Percentiles rank a stretch among this genome's conserved stretches.
Conservation (phyloP, 2,329 filamentous ascomycete species). For the Paecilomyces formosus region DNA sequence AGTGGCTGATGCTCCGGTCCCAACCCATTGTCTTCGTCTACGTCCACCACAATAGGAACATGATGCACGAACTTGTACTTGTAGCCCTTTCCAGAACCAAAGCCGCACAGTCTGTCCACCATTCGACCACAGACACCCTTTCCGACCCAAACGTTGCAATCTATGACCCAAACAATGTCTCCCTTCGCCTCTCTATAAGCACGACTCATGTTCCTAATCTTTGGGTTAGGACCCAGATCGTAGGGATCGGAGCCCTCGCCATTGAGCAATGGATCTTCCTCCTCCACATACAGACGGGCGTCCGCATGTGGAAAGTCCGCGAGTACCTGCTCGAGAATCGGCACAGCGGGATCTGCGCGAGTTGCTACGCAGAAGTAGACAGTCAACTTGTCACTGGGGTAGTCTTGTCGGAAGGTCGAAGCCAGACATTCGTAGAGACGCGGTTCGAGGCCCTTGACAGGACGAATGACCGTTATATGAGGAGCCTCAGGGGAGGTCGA, state of each 20-base stretch:
- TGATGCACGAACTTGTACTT: slow-evolving; percentile 91
- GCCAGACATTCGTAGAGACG: slow-evolving; percentile 87
- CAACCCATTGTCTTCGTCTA: slow-evolving; percentile 27
- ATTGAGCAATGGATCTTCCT: slow-evolving; percentile 66
- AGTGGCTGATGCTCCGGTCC: slow-evolving; percentile 19
- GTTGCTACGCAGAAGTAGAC: slow-evolving; percentile 77
- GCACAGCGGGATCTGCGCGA: slow-evolving; percentile 66
- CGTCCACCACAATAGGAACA: slow-evolving; percentile 81
- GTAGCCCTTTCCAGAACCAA: slow-evolving; percentile 36
- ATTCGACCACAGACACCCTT: slow-evolving; percentile 74
- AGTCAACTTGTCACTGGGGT: slow-evolving; percentile 67
- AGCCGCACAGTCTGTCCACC: slow-evolving; percentile 79
- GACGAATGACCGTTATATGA: slow-evolving; percentile 83
- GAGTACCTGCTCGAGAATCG: slow-evolving; percentile 64
- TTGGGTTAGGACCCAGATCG: slow-evolving; percentile 88
- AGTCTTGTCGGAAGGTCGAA: slow-evolving; percentile 74
- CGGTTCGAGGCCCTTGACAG: slow-evolving; percentile 86
- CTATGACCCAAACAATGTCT: slow-evolving; percentile 87
- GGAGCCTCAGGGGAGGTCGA: slow-evolving; percentile 50
- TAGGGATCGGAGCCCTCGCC: slow-evolving; percentile 43
- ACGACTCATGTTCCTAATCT: slow-evolving; percentile 92
- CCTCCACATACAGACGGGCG: slow-evolving; percentile 68
- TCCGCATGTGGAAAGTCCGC: slow-evolving; percentile 66
- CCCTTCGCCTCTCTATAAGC: slow-evolving; percentile 83
- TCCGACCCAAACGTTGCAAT: slow-evolving; percentile 93